Evolutionary conservation across 2,329 filamentous ascomycete species (phyloP).

Genomic region (Malbranchea cinnamomea): DNA sequence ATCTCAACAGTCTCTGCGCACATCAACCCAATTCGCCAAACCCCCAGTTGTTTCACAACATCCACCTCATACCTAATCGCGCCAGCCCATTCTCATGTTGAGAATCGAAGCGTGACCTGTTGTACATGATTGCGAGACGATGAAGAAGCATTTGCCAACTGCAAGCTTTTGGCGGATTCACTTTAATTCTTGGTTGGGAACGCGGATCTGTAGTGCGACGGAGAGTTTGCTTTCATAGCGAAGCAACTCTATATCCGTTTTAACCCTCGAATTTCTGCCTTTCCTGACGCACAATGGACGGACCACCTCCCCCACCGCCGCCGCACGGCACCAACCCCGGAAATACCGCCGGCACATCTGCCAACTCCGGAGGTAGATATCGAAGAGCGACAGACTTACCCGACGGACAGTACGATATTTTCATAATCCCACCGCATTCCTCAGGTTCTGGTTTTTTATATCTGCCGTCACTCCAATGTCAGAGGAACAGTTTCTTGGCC

Average conservation of each 20-base stretch:
- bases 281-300: slow-evolving; percentile 19
- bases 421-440: slow-evolving; percentile 86
- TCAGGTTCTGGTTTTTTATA: slow-evolving; percentile 83
- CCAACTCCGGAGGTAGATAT: slow-evolving; percentile 13
- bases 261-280: background rate
- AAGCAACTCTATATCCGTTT: background rate
- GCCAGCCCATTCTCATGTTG: no score
- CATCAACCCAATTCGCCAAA: no score
- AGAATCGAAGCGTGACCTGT: no score
- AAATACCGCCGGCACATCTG: slow-evolving; percentile 29
- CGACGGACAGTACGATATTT: slow-evolving; percentile 89
- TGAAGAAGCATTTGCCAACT: no score
- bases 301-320: slow-evolving; percentile 56
- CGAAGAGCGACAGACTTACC: slow-evolving; percentile 48
- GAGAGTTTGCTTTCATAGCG: no score
- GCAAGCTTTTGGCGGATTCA: no score
- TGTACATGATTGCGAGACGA: no score
- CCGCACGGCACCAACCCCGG: slow-evolving; percentile 70
- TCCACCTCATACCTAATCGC: no score
- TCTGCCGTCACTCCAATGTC: slow-evolving; percentile 73
- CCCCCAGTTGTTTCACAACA: no score
- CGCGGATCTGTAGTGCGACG: no score
- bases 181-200: no score
- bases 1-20: no score
- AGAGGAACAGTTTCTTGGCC: slow-evolving; percentile 80